phyloP scores from a whole-genome alignment of 208 protist species.

The Wallacemonas rigidus region DNA sequence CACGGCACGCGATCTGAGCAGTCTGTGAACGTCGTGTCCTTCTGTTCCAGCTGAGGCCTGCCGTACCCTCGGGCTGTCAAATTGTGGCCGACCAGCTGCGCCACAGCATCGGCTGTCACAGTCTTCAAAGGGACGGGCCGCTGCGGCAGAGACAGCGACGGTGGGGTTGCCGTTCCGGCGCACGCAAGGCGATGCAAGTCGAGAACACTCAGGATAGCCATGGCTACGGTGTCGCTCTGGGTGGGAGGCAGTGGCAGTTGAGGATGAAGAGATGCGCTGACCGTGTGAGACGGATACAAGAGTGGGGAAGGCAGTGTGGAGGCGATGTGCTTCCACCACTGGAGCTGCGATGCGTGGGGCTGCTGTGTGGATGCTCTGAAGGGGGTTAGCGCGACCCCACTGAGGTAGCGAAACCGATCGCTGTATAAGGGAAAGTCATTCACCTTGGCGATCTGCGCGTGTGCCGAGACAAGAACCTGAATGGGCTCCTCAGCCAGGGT shows the following conservation, averaged over 20 bases:
- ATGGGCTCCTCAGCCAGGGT: not conserved
- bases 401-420: conserved; percentile 9
- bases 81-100: conserved; percentile 19
- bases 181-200: conserved; percentile 4
- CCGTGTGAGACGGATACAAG: conserved; percentile 44
- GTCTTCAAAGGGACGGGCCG: too few species aligned
- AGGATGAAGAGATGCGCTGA: conserved; percentile 16
- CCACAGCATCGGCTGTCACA: not conserved
- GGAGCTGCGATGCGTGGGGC: not conserved
- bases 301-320: conserved; percentile 20
- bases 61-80: conserved; percentile 20
- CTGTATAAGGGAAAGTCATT: conserved; percentile 19
- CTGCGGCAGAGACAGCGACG: not conserved
- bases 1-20: not conserved
- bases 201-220: conserved; percentile 10
- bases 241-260: not conserved
- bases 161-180: not conserved
- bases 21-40: conserved; percentile 31
- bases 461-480: conserved; percentile 8
- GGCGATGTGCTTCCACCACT: conserved; percentile 35
- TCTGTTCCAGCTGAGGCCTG: conserved; percentile 27
- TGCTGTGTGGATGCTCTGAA: too few species aligned
- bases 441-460: not conserved
- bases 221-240: conserved; percentile 1
- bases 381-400: not conserved